Conservation (phyloP, 2,329 filamentous ascomycete species). For the Colletotrichum tanaceti region DNA sequence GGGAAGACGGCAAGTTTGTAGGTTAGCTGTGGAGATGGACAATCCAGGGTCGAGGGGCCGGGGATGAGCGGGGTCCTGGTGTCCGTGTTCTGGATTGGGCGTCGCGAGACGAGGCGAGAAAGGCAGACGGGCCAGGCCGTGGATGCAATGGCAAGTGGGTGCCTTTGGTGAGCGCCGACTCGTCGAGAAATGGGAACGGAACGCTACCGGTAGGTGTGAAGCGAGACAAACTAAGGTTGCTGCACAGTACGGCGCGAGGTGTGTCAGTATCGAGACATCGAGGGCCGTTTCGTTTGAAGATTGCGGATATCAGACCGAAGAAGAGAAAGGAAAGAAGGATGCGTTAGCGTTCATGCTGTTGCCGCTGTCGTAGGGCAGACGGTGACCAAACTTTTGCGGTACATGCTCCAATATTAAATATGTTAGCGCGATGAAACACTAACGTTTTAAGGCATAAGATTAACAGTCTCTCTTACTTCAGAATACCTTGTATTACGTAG, state of each 20-base stretch:
- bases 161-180: background rate
- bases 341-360: conserved; percentile 3
- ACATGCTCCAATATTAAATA: too few species aligned
- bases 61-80: background rate
- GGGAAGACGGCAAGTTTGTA: conserved; percentile 20
- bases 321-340: background rate
- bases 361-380: conserved; percentile 12
- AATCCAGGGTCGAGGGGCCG: conserved; percentile 28
- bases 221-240: background rate
- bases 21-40: conserved; percentile 29
- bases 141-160: background rate
- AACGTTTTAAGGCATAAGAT: too few species aligned
- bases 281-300: background rate
- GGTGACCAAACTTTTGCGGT: background rate
- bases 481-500: too few species aligned
- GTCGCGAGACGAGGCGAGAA: background rate
- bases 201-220: background rate
- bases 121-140: background rate
- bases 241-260: background rate
- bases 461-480: too few species aligned
- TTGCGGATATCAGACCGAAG: background rate
- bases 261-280: background rate
- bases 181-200: background rate
- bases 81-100: background rate
- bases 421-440: too few species aligned